phyloP scores from a whole-genome alignment of 2,329 filamentous ascomycete species.

The Tolypocladium tropicale region DNA sequence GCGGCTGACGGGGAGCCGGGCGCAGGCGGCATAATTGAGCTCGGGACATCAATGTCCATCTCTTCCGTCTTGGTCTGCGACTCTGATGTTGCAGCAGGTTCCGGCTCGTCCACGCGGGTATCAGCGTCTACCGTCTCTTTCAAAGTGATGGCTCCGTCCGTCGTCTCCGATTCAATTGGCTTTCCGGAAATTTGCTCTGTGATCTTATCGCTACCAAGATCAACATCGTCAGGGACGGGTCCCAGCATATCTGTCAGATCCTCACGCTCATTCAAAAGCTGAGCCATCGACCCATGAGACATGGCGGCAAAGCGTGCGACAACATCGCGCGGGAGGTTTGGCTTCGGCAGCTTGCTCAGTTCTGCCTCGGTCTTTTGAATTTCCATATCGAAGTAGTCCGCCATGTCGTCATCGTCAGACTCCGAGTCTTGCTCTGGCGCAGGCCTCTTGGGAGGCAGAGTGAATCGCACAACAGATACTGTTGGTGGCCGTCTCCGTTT shows the following conservation, averaged over 20 bases:
- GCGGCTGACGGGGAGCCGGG: slow-evolving; percentile 3
- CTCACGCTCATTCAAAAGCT: slow-evolving; percentile 34
- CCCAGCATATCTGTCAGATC: slow-evolving; percentile 33
- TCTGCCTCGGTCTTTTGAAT: slow-evolving; percentile 41
- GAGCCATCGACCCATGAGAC: slow-evolving; percentile 37
- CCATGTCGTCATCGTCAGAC: slow-evolving; percentile 50
- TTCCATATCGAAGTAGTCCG: slow-evolving; percentile 42
- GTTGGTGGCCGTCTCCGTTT: slow-evolving; percentile 17
- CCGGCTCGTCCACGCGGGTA: slow-evolving; percentile 1
- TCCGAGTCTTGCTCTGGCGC: slow-evolving; percentile 25
- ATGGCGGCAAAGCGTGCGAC: slow-evolving; percentile 36
- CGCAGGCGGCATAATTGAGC: slow-evolving; percentile 1
- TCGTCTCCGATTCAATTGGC: background rate
- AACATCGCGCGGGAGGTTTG: slow-evolving; percentile 27
- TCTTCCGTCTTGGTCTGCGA: slow-evolving; percentile 28
- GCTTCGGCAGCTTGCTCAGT: slow-evolving; percentile 34
- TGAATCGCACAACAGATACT: slow-evolving; percentile 25
- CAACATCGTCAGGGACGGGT: slow-evolving; percentile 10
- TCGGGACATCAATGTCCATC: slow-evolving; percentile 26
- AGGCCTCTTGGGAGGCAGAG: slow-evolving; percentile 26
- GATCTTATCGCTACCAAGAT: background rate
- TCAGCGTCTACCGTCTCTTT: background rate
- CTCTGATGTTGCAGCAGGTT: slow-evolving; percentile 10
- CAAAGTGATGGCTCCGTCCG: background rate
- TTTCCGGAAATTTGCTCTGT: background rate